Conservation (phyloP, 1,284 basidiomycete species). For the Irpex lacteus region DNA sequence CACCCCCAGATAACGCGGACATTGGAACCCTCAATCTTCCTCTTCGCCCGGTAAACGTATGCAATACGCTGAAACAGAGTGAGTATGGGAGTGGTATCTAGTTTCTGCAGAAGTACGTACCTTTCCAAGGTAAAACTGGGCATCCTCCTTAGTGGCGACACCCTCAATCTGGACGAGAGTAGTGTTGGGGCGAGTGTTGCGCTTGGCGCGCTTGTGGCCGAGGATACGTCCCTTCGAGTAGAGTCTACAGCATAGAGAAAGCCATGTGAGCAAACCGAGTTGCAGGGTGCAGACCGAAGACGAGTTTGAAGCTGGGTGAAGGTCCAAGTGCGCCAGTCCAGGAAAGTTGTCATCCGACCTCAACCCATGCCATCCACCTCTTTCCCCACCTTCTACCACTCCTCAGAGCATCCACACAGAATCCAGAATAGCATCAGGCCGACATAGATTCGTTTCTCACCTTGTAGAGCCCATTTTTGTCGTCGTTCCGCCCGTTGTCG, state of each 20-base stretch:
- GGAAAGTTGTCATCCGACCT: slow-evolving; percentile 35
- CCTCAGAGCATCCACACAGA: slow-evolving; percentile 16
- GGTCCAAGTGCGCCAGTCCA: slow-evolving; percentile 1
- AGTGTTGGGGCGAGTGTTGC: slow-evolving; percentile 94
- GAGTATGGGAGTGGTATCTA: background rate
- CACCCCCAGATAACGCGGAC: slow-evolving; percentile 97
- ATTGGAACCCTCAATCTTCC: slow-evolving; percentile 89
- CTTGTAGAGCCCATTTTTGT: slow-evolving; percentile 74
- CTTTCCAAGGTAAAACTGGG: slow-evolving; percentile 99
- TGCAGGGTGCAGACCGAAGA: background rate
- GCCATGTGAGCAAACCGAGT: background rate
- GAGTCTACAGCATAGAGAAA: slow-evolving; percentile 54
- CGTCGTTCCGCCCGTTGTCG: slow-evolving; percentile 30
- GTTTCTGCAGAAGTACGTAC: slow-evolving; percentile 42
- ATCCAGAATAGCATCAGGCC: slow-evolving; percentile 13
- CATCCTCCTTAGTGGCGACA: slow-evolving; percentile 90
- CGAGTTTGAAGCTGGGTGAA: background rate
- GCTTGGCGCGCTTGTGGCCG: slow-evolving; percentile 98
- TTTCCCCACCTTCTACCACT: slow-evolving; percentile 20
- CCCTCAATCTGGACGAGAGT: slow-evolving; percentile 98
- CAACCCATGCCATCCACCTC: slow-evolving; percentile 34
- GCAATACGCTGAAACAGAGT: slow-evolving; percentile 75
- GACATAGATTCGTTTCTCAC: slow-evolving; percentile 41
- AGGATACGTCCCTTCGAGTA: slow-evolving; percentile 97
- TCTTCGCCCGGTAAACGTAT: slow-evolving; percentile 96